Conservation (phyloP, 352 stramenopile species). For the Sclerospora graminicola region DNA sequence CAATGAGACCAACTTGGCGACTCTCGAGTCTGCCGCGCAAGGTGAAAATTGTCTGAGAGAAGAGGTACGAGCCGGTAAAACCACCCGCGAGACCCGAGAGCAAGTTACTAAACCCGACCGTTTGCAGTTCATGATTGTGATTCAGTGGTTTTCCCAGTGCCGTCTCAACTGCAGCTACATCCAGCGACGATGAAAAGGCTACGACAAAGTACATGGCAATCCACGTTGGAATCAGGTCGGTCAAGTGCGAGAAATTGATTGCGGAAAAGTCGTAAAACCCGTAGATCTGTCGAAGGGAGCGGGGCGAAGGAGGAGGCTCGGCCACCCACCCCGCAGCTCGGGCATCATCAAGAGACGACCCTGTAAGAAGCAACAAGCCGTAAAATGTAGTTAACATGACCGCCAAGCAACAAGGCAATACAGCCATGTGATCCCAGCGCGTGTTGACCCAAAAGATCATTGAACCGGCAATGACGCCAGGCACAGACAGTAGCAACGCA, state of each 20-base stretch:
- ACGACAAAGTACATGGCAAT: conserved; percentile 98
- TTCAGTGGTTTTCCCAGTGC: conserved; percentile 89
- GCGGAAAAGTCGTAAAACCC: conserved; percentile 61
- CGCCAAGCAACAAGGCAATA: conserved; percentile 88
- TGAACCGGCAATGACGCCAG: conserved; percentile 76
- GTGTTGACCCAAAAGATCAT: conserved; percentile 80
- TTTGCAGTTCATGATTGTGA: conserved; percentile 93
- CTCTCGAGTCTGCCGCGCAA: conserved; percentile 68
- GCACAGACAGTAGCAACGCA: conserved; percentile 73
- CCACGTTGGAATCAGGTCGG: conserved; percentile 81
- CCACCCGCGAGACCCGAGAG: conserved; percentile 92
- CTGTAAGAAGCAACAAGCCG: conserved; percentile 60
- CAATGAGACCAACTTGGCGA: conserved; percentile 58
- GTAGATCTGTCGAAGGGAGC: conserved; percentile 68
- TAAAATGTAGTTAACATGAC: conserved; percentile 77
- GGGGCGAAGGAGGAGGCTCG: conserved; percentile 44
- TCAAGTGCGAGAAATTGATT: conserved; percentile 49
- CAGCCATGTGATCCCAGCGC: conserved; percentile 65
- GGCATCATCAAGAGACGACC: conserved; percentile 79
- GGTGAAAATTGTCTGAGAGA: conserved; percentile 94
- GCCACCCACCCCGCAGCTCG: conserved; percentile 89
- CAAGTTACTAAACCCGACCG: conserved; percentile 94
- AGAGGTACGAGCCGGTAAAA: conserved; percentile 99
- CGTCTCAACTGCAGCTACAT: conserved; percentile 97
- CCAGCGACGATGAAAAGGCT: conserved; percentile 94